phyloP scores from a whole-genome alignment of 2,329 filamentous ascomycete species.

The Daldinia eschscholtzii region DNA sequence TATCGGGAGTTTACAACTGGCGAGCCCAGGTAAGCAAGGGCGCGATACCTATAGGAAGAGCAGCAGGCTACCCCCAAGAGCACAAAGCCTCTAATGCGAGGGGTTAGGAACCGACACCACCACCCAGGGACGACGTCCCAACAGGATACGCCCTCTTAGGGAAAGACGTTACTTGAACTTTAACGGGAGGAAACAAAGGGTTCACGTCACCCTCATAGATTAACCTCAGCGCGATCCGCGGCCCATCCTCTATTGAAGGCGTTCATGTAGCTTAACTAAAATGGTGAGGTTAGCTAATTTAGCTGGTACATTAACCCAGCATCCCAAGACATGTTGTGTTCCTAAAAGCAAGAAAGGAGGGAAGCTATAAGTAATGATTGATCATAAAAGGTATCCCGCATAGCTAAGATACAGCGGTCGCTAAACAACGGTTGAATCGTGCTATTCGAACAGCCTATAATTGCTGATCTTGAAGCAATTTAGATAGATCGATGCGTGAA shows the following conservation, averaged over 20 bases:
- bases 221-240: conserved; percentile 1
- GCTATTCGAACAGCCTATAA: conserved; percentile 11
- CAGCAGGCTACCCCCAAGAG: conserved; percentile 10
- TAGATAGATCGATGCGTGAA: background rate
- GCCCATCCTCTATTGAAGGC: conserved; percentile 5
- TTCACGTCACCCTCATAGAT: conserved; percentile 3
- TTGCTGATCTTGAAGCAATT: background rate
- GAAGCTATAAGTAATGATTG: background rate
- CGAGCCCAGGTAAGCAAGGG: conserved; percentile 41
- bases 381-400: conserved; percentile 4
- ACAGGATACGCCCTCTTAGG: conserved; percentile 9
- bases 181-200: background rate
- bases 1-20: conserved; percentile 42
- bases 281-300: conserved; percentile 27
- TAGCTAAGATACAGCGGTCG: background rate
- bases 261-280: conserved; percentile 24
- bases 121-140: conserved; percentile 7
- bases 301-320: conserved; percentile 10
- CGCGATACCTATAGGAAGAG: conserved; percentile 21
- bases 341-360: background rate
- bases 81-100: conserved; percentile 26
- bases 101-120: conserved; percentile 25
- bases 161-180: conserved; percentile 8
- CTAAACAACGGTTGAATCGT: conserved; percentile 12
- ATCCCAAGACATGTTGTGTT: conserved; percentile 7